A percentile compares a stretch with the other conserved stretches of the same genome.
Conservation (phyloP, 2,329 filamentous ascomycete species). For the Fusarium phyllophilum region DNA sequence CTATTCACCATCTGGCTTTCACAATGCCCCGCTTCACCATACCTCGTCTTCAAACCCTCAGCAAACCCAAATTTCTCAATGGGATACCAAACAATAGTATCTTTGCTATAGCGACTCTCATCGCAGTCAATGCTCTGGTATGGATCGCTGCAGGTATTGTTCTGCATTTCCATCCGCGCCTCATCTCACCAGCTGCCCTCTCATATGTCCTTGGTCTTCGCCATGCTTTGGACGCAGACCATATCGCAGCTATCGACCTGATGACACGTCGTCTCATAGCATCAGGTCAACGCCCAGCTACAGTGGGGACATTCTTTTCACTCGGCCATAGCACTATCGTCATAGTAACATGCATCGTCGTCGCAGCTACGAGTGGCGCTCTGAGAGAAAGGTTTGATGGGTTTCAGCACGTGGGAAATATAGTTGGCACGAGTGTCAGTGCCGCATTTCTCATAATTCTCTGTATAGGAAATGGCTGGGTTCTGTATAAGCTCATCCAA, state of each 20-base stretch:
- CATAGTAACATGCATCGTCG: slow-evolving; percentile 87
- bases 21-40: slow-evolving; percentile 39
- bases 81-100: slow-evolving; percentile 51
- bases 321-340: slow-evolving; percentile 95
- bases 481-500: slow-evolving; percentile 79
- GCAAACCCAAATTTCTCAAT: slow-evolving; percentile 47
- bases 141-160: slow-evolving; percentile 66
- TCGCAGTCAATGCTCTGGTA: slow-evolving; percentile 62
- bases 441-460: slow-evolving; percentile 85
- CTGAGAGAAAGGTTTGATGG: slow-evolving; percentile 82
- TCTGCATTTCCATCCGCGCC: slow-evolving; percentile 63
- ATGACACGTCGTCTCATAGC: slow-evolving; percentile 92
- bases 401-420: slow-evolving; percentile 83
- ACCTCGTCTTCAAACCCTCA: not conserved
- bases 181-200: slow-evolving; percentile 83
- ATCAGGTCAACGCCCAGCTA: slow-evolving; percentile 84
- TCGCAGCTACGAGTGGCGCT: slow-evolving; percentile 89
- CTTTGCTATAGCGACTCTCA: slow-evolving; percentile 62
- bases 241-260: slow-evolving; percentile 86
- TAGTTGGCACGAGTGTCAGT: slow-evolving; percentile 89
- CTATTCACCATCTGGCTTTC: not conserved
- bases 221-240: slow-evolving; percentile 97
- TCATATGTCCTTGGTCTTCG: slow-evolving; percentile 90
- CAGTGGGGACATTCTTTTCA: slow-evolving; percentile 94
- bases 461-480: slow-evolving; percentile 85